A percentile compares a stretch with the other conserved stretches of the same genome.
Evolutionary conservation across 2,329 filamentous ascomycete genomes (phyloP).

Genomic region (Ustulina deusta): DNA sequence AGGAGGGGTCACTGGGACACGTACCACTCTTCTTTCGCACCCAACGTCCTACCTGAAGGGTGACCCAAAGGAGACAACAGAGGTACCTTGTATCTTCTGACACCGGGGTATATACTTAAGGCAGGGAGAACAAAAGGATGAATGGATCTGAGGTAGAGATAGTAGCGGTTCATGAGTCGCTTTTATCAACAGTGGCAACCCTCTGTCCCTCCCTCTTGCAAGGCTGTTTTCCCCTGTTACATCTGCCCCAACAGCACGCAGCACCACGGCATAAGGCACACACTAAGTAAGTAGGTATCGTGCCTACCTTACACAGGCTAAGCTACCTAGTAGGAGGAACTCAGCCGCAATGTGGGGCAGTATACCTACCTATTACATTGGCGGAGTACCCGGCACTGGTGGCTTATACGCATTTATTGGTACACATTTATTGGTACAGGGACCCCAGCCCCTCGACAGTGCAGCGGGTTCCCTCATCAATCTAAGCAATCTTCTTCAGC

Average conservation of each 20-base stretch:
- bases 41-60: background rate
- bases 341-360: constrained; percentile 47
- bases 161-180: background rate
- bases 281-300: background rate
- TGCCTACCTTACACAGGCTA: no score
- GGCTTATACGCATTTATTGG: constrained; percentile 20
- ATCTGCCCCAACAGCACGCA: constrained; percentile 1
- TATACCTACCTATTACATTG: constrained; percentile 33
- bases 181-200: constrained; percentile 27
- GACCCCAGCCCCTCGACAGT: background rate
- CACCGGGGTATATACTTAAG: no score
- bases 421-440: background rate
- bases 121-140: constrained; percentile 9
- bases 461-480: constrained; percentile 25
- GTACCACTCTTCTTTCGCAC: constrained; percentile 26
- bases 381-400: constrained; percentile 5
- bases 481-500: constrained; percentile 2
- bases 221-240: constrained; percentile 29
- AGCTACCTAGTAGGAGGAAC: constrained; percentile 20
- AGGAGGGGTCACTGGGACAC: constrained; percentile 28
- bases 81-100: constrained; percentile 7
- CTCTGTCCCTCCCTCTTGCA: background rate
- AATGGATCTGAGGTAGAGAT: background rate
- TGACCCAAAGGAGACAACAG: constrained; percentile 8
- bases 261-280: constrained; percentile 16